These are phyloP conservation scores for Cucurbita pepo DNA, from an alignment of 306 rosid genomes.

Conservation along the genomic window DNA sequence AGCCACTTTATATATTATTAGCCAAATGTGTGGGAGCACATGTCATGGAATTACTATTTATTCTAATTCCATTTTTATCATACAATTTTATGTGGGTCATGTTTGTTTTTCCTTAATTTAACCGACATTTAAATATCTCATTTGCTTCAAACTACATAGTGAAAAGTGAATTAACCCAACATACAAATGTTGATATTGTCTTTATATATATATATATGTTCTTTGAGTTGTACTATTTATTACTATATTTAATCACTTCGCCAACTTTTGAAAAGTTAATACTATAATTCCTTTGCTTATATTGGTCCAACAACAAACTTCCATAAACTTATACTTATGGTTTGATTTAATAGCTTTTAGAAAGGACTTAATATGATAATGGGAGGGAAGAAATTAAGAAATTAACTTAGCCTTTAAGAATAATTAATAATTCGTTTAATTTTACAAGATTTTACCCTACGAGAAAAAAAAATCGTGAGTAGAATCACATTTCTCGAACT, in stretches of 20 bases:
- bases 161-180: not conserved
- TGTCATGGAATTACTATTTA: not conserved
- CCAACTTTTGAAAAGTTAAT: not conserved
- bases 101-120: not conserved
- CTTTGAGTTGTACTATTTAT: not conserved
- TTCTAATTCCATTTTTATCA: conserved; percentile 1
- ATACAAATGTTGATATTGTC: not conserved
- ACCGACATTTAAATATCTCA: not conserved
- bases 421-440: not conserved
- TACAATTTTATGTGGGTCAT: not conserved
- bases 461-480: too few relatives aligned
- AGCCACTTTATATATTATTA: not conserved
- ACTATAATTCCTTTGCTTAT: not conserved
- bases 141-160: not conserved
- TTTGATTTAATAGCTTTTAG: not conserved
- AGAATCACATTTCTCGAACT: too few relatives aligned
- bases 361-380: not conserved
- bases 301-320: not conserved
- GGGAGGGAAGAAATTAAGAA: not conserved
- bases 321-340: not conserved
- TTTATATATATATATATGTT: not conserved
- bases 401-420: not conserved
- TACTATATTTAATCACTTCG: not conserved
- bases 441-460: not conserved
- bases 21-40: not conserved